Evolutionary conservation across 2,329 filamentous ascomycete genomes (phyloP).

Genomic region (Immersiporthe knoxdaviesiana): DNA sequence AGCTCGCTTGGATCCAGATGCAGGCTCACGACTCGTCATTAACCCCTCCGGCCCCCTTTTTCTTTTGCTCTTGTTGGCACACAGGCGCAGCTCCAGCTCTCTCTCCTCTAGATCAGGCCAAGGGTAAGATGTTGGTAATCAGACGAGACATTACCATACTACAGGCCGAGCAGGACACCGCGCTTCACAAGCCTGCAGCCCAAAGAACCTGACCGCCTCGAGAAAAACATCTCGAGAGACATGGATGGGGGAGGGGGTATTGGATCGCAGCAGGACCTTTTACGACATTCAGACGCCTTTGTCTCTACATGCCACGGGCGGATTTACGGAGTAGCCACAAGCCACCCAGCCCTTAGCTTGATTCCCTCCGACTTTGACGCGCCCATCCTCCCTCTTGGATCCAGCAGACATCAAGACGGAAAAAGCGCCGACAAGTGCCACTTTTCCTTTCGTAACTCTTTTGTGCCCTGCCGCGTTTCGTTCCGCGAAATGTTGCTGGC

Average conservation of each 20-base stretch:
- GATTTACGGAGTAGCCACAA: slow-evolving; percentile 18
- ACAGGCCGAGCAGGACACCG: neutral
- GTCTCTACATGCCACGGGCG: slow-evolving; percentile 21
- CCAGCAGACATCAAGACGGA: neutral
- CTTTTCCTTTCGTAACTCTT: neutral
- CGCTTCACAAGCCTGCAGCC: slow-evolving; percentile 4
- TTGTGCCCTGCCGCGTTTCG: neutral
- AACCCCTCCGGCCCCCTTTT: neutral
- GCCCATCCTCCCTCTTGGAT: neutral
- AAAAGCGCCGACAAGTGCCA: neutral
- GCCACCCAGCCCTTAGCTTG: slow-evolving; percentile 13
- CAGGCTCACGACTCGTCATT: neutral
- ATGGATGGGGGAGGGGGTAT: slow-evolving; percentile 27
- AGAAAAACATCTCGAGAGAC: slow-evolving; percentile 27
- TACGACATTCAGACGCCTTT: slow-evolving; percentile 27
- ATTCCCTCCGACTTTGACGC: neutral
- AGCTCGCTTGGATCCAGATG: neutral
- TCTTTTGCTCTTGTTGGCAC: neutral
- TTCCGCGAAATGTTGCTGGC: neutral
- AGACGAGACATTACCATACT: neutral
- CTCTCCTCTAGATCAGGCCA: neutral
- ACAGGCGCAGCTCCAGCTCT: neutral
- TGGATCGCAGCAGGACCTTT: slow-evolving; percentile 32
- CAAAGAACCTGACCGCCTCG: slow-evolving; percentile 9
- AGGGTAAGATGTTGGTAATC: neutral